A percentile compares a stretch with the other conserved stretches of the same genome.
phyloP scores from a whole-genome alignment of 495 filamentous ascomycete species.

The Glonium stellatum region DNA sequence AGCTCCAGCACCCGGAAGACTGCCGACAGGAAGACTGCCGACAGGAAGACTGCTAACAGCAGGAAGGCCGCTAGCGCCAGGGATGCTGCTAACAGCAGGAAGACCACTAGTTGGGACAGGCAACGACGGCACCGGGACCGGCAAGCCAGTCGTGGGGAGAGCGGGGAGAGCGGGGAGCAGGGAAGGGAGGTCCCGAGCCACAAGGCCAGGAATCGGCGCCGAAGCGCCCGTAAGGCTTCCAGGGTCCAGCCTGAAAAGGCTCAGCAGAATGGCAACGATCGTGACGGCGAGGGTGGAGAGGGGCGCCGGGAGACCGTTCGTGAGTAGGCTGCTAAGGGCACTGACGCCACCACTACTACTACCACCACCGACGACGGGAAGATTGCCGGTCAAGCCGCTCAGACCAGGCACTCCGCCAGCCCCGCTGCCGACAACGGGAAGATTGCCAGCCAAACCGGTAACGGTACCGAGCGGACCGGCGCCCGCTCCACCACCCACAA shows the following conservation, averaged over 20 bases:
- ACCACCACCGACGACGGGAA: too few relatives aligned
- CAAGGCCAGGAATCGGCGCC: slow-evolving; percentile 12
- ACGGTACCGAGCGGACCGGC: too few relatives aligned
- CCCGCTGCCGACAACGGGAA: too few relatives aligned
- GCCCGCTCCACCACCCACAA: too few relatives aligned
- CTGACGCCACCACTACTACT: too few relatives aligned
- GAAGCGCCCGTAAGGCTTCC: slow-evolving; percentile 14
- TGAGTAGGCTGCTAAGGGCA: background rate
- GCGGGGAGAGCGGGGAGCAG: background rate
- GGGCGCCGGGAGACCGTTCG: slow-evolving; percentile 4
- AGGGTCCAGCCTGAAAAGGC: slow-evolving; percentile 19
- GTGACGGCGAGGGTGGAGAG: slow-evolving; percentile 7
- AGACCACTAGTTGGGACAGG: background rate
- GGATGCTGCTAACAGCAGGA: background rate
- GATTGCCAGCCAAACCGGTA: too few relatives aligned
- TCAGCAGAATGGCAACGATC: slow-evolving; percentile 15
- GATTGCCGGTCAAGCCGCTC: too few relatives aligned
- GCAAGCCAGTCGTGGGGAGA: background rate
- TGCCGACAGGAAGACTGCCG: too few relatives aligned
- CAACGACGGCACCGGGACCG: background rate
- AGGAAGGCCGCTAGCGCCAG: background rate
- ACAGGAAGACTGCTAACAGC: background rate
- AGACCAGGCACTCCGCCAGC: too few relatives aligned
- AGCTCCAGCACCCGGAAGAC: too few relatives aligned
- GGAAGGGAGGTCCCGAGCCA: slow-evolving; percentile 16